A percentile compares a stretch with the other conserved stretches of the same genome.
These are phyloP conservation scores for Leishmania major DNA, from an alignment of 208 protist species.

Conservation along the genomic window DNA sequence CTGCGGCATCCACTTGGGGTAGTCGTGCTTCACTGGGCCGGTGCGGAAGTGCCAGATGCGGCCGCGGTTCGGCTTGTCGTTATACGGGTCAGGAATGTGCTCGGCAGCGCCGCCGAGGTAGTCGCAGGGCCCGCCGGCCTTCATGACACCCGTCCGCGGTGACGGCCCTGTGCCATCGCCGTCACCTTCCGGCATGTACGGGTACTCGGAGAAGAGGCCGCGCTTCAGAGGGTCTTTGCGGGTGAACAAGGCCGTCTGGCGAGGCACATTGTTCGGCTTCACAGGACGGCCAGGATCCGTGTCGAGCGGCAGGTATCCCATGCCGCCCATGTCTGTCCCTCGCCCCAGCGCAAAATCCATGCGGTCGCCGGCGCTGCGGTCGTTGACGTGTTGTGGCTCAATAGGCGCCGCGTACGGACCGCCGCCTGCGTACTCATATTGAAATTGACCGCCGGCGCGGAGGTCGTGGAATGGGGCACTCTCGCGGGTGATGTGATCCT, in stretches of 20 bases:
- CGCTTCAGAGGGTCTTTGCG: conserved; percentile 79
- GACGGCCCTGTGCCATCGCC: conserved; percentile 21
- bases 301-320: conserved; percentile 64
- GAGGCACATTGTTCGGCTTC: conserved; percentile 43
- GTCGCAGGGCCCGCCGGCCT: conserved; percentile 64
- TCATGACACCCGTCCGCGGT: conserved; percentile 55
- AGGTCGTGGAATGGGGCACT: conserved; percentile 91
- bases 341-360: conserved; percentile 82
- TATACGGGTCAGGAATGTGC: conserved; percentile 85
- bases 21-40: conserved; percentile 64
- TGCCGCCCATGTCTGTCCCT: conserved; percentile 62
- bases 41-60: conserved; percentile 78
- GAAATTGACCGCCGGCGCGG: conserved; percentile 87
- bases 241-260: conserved; percentile 58
- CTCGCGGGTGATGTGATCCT: conserved; percentile 86
- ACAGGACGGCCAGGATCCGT: conserved; percentile 62
- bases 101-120: conserved; percentile 74
- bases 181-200: conserved; percentile 78
- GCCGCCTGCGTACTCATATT: conserved; percentile 83
- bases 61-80: conserved; percentile 69
- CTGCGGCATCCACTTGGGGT: conserved; percentile 85
- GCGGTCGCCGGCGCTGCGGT: conserved; percentile 66
- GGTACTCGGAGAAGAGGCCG: conserved; percentile 78
- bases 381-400: conserved; percentile 55
- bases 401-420: conserved; percentile 61